phyloP scores from a whole-genome alignment of 2,329 filamentous ascomycete genomes.

The Juglanconis juglandina region DNA sequence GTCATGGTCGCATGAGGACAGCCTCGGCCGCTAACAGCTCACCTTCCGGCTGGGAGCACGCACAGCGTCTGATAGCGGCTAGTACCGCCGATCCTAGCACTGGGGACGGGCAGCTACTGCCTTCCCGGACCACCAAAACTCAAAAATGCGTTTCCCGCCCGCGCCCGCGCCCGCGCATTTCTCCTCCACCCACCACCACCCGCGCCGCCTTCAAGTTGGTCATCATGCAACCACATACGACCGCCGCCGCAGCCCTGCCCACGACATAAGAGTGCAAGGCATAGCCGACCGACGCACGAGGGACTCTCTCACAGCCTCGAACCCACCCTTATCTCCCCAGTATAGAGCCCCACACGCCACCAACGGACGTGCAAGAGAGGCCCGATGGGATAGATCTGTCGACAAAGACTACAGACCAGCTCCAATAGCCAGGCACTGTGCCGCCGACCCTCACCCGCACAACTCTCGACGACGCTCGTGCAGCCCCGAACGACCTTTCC shows the following conservation, averaged over 20 bases:
- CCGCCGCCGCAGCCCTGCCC: constrained; percentile 29
- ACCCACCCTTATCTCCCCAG: constrained; percentile 27
- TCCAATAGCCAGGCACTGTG: constrained; percentile 18
- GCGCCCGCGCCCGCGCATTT: constrained; percentile 23
- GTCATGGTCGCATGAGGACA: background rate
- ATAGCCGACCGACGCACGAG: constrained; percentile 34
- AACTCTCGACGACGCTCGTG: constrained; percentile 29
- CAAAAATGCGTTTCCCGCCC: constrained; percentile 27
- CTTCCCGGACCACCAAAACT: constrained; percentile 24
- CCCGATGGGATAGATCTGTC: constrained; percentile 17
- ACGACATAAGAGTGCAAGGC: constrained; percentile 34
- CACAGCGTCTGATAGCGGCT: constrained; percentile 16
- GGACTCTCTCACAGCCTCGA: constrained; percentile 19
- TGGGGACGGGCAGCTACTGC: constrained; percentile 6
- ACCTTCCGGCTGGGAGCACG: background rate
- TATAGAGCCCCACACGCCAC: constrained; percentile 27
- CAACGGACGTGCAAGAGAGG: constrained; percentile 9
- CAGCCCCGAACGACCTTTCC: constrained; percentile 24
- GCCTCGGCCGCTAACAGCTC: background rate
- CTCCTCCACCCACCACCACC: constrained; percentile 19
- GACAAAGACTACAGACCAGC: constrained; percentile 22
- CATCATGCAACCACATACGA: constrained; percentile 42
- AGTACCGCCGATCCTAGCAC: constrained; percentile 12
- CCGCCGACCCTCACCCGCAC: constrained; percentile 23
- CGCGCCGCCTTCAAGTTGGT: constrained; percentile 24